A percentile compares a stretch with the other conserved stretches of the same genome.
phyloP scores from a whole-genome alignment of 768 basidiomycete genomes.

The Xerocomellus dryophilus region DNA sequence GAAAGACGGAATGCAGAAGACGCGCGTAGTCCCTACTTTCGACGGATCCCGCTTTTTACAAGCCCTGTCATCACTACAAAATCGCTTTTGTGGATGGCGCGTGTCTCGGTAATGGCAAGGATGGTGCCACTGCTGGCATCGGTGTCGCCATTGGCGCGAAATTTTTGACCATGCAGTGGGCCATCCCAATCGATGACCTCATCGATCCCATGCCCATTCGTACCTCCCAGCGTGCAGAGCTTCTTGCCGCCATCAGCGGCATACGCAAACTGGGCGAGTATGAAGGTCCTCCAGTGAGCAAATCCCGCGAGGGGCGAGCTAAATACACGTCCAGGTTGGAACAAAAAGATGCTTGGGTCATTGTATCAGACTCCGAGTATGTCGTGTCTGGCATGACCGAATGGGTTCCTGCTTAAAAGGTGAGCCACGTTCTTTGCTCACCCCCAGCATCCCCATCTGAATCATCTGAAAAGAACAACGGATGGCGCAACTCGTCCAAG shows the following conservation, averaged over 20 bases:
- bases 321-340: neutral
- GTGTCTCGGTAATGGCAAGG: neutral
- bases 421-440: neutral
- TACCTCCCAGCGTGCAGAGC: conserved; percentile 18
- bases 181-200: conserved; percentile 18
- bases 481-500: neutral
- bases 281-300: neutral
- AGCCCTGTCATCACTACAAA: conserved; percentile 17
- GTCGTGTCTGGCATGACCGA: conserved; percentile 3
- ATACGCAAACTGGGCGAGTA: neutral
- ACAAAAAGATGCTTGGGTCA: neutral
- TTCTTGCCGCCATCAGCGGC: neutral
- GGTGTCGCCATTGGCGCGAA: conserved; percentile 21
- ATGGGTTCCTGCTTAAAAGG: conserved; percentile 4
- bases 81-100: neutral
- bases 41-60: neutral
- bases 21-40: neutral
- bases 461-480: neutral
- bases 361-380: neutral
- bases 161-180: conserved; percentile 9
- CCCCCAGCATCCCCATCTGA: neutral
- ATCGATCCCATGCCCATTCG: conserved; percentile 13
- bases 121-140: conserved; percentile 27
- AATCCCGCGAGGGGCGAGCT: neutral
- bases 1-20: neutral